Base-by-base conservation (phyloP, 139 green algal species). In the Coelastrella sp. region DNA sequence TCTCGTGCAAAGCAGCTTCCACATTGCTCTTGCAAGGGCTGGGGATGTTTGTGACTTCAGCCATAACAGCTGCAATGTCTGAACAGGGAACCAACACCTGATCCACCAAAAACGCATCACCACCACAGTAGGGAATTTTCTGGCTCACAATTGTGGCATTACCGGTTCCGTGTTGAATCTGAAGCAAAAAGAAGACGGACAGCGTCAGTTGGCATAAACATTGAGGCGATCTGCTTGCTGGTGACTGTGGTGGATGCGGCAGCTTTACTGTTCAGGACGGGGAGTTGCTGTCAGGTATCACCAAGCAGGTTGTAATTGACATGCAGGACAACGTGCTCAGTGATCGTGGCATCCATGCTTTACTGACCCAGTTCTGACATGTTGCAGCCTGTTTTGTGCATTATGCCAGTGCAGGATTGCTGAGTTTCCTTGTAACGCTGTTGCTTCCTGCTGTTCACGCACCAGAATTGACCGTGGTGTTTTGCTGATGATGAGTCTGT, bases 11-110 rank as follows among this genome's bases (percentile, higher is more conserved):
- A 7, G 66, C 71, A 25, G 40, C 53, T 71, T 87, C 82, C 53
- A 87, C 82, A 32, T 87, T 87, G 71, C 30, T 87, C 17, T 66
- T 74, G 82, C 82, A 87, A 35, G 82, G 82, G 69, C 37, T 75
- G 69, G 69, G 82, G 45, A 87, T 78, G 30, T 81, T 87, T 34
- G 71, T 71, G n/a, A 87, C 53, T 57, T 87, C 69, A 7, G 41
- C 80, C 80, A 86, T 79, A 57, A 86, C 53, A 5, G 80, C 80
- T 3, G 64, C 34, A 32, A 86, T 79, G 48, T 86, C 80, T 38
- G 51, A 45, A 41, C 78, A 84, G 19, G 78, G 78, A 27, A 51
- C 38, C 7, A 86, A 66, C 64, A 86, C 66, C 71, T 87, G 82
- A 40, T 87, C 71, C 13, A 87, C 82, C 40, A 87, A 41, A 53